These are phyloP conservation scores for Spinellus fusiger DNA, from an alignment of 192 early-diverging fungal species.

Conservation along the genomic window DNA sequence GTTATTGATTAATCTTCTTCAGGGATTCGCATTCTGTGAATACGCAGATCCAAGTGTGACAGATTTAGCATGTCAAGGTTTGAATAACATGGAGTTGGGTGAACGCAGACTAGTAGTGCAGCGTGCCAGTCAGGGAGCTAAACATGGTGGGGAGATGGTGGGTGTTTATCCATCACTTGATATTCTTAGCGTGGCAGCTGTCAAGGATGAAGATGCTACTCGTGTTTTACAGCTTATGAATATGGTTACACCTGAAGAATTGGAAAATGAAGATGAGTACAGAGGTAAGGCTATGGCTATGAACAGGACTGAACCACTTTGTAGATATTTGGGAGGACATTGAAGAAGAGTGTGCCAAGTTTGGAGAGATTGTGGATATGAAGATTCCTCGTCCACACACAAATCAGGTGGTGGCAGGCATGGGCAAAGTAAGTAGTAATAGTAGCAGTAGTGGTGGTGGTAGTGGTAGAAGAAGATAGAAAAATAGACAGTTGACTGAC, in stretches of 20 bases:
- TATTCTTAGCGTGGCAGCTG: constrained; percentile 20
- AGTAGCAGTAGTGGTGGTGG: not conserved
- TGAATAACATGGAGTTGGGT: constrained; percentile 93
- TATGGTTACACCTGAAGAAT: constrained; percentile 86
- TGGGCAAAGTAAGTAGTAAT: constrained; percentile 70
- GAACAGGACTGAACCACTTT: not conserved
- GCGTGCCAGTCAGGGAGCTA: constrained; percentile 82
- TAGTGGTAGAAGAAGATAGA: too few relatives aligned
- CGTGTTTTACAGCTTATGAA: constrained; percentile 85
- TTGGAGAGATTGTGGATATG: constrained; percentile 73
- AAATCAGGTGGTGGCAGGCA: constrained; percentile 52
- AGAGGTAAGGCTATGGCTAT: constrained; percentile 44
- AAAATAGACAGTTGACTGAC: not conserved
- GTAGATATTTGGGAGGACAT: constrained; percentile 88
- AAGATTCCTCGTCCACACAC: constrained; percentile 75
- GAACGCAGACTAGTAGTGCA: constrained; percentile 93
- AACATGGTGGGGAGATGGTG: constrained; percentile 36
- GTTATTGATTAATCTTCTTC: not conserved
- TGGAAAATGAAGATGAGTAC: constrained; percentile 82
- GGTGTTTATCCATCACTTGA: not conserved
- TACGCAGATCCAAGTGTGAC: constrained; percentile 83
- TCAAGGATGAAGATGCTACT: constrained; percentile 65
- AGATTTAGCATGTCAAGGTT: constrained; percentile 89
- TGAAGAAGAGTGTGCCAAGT: constrained; percentile 82
- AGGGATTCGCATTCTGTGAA: constrained; percentile 96